These are phyloP conservation scores for Trapa bicornis DNA, from an alignment of 345 rosid genomes.

Conservation along the genomic window DNA sequence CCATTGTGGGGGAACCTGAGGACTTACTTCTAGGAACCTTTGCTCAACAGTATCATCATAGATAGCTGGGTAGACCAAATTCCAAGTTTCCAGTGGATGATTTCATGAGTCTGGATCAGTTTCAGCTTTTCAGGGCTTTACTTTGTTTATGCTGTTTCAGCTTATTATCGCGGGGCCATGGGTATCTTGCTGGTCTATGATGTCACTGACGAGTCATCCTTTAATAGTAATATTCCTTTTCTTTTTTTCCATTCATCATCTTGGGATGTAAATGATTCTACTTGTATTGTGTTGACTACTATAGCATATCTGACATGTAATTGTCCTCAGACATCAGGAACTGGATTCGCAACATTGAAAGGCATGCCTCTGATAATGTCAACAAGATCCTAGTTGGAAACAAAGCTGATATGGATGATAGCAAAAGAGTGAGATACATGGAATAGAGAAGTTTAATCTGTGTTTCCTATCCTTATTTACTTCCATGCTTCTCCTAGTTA, in stretches of 20 bases:
- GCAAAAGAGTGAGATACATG: constrained; percentile 48
- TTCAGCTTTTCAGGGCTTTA: background rate
- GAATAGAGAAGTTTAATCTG: background rate
- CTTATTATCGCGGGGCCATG: constrained; percentile 99
- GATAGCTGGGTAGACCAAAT: no score
- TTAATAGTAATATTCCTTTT: constrained; percentile 53
- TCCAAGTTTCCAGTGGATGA: background rate
- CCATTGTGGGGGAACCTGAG: background rate
- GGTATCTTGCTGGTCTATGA: constrained; percentile 95
- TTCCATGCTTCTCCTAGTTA: background rate
- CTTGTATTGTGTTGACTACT: background rate
- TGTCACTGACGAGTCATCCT: constrained; percentile 96
- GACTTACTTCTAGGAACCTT: background rate
- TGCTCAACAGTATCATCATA: background rate
- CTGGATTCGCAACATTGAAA: constrained; percentile 89
- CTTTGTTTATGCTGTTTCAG: constrained; percentile 31
- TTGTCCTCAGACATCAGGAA: constrained; percentile 53
- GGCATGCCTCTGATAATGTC: constrained; percentile 85
- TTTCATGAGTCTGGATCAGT: background rate
- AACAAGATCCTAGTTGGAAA: constrained; percentile 83
- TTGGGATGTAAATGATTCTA: background rate
- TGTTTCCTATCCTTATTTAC: background rate
- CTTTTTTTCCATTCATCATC: background rate
- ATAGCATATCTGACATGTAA: background rate
- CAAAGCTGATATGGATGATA: constrained; percentile 88